Conservation (phyloP, 208 protist species). For the Naegleria gruberi region DNA sequence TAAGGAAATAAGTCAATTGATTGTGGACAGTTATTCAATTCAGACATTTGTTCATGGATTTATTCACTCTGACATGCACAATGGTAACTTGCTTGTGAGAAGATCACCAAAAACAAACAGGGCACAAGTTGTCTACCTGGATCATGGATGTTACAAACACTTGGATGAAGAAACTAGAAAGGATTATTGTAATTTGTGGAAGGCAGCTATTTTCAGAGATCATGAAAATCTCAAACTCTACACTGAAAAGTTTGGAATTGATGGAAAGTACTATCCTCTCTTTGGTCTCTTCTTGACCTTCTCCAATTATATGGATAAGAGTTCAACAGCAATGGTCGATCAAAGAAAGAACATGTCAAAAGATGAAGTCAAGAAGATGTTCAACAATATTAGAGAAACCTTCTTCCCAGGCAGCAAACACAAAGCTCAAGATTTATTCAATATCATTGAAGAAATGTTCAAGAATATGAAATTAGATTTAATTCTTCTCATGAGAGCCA, state of each 20-base stretch:
- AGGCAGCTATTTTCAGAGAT: neutral
- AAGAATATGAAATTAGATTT: neutral
- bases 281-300: slow-evolving; percentile 1
- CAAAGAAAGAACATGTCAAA: neutral
- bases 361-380: neutral
- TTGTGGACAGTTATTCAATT: neutral
- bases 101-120: neutral
- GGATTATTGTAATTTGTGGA: slow-evolving; percentile 3
- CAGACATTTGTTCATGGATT: slow-evolving; percentile 2
- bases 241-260: slow-evolving; percentile 17
- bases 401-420: neutral
- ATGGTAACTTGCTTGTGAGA: neutral
- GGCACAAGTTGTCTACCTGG: neutral
- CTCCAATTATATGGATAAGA: slow-evolving; percentile 8
- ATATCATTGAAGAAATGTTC: neutral
- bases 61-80: neutral
- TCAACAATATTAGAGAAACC: neutral
- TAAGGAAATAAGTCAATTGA: neutral
- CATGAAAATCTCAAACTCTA: neutral
- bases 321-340: neutral
- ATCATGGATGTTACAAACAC: slow-evolving; percentile 17
- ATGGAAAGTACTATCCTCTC: neutral
- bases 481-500: slow-evolving; percentile 1
- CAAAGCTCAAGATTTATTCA: neutral
- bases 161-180: neutral